Evolutionary conservation across 345 rosid species (phyloP), one percentile per base, ranked within the genome.

Genomic region (Streptanthus diversifolius): DNA sequence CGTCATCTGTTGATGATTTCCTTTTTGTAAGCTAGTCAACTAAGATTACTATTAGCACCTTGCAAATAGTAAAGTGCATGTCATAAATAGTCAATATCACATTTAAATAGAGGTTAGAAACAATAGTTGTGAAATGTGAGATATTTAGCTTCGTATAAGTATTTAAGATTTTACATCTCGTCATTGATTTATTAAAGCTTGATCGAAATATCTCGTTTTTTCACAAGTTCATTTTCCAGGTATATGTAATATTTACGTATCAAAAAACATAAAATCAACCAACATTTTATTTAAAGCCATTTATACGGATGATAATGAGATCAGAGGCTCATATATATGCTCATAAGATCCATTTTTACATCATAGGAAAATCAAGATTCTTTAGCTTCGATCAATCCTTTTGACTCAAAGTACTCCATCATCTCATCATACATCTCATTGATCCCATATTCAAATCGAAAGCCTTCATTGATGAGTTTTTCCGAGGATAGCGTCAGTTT

Each of bases 361-460:
- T 19, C 1, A 8, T 1, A 55, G 2, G 32, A 44, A 8, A 48
- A 48, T 68, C 58, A 70, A 62, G 36, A 17, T 6, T 76, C n/a
- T 62, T 44, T 44, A 54, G 70, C 63, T 67, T 79, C 75, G 67
- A 80, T 73, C 55, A 85, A 10, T 33, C 87, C 90, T 66, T 80
- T 82, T 5, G 80, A 63, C 83, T 87, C 86, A 39, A 80, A 66
- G 76, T 72, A 82, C 58, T 83, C 85, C 55, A 89, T 67, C 47
- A 84, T 82, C 71, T 89, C 85, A 79, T 91, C 98, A 79, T 83
- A 93, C 27, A 86, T 81, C 68, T 91, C 95, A 63, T 83, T 88
- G 22, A 93, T 73, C 15, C 89, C 85, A 80, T 78, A 80, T 79
- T 93, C 82, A 80, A 83, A 91, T 56, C 47, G 54, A 81, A 93